Percentiles rank a stretch among this genome's conserved stretches.
phyloP scores from a whole-genome alignment of 331 rosid genomes.

The Spiraea crenata region DNA sequence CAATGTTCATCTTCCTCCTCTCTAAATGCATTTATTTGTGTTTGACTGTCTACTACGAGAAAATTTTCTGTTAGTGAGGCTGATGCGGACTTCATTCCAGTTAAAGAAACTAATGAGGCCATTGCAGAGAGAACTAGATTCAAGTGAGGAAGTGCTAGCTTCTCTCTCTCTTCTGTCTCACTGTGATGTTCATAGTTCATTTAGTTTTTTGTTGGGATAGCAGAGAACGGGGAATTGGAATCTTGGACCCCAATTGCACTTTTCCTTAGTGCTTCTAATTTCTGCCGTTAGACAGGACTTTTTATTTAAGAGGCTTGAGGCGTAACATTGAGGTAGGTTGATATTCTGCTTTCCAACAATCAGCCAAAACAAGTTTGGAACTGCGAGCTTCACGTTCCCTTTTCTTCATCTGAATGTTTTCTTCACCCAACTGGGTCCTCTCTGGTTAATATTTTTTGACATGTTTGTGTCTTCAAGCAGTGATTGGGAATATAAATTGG shows the following conservation, averaged over 20 bases:
- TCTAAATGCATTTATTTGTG: not conserved
- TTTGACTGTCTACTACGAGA: no score
- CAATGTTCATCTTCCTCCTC: not conserved
- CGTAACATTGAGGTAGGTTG: not conserved
- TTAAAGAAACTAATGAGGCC: no score
- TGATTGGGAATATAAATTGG: not conserved
- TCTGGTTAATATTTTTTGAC: not conserved
- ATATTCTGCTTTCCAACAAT: no score
- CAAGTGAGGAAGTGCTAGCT: no score
- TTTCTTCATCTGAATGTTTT: no score
- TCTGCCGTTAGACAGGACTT: not conserved
- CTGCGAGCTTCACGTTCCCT: no score
- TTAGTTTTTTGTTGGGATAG: not conserved
- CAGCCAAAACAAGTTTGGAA: no score
- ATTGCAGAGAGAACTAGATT: no score
- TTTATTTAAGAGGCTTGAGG: not conserved
- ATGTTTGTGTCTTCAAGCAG: not conserved
- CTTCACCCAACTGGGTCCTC: no score
- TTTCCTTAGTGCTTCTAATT: not conserved
- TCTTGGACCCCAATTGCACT: not conserved
- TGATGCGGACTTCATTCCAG: no score
- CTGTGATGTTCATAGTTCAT: not conserved
- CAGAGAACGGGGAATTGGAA: not conserved
- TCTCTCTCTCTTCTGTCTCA: not conserved
- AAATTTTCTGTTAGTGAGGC: no score